Evolutionary conservation across 306 rosid genomes (phyloP).

Genomic region (Citrullus mucosospermus): DNA sequence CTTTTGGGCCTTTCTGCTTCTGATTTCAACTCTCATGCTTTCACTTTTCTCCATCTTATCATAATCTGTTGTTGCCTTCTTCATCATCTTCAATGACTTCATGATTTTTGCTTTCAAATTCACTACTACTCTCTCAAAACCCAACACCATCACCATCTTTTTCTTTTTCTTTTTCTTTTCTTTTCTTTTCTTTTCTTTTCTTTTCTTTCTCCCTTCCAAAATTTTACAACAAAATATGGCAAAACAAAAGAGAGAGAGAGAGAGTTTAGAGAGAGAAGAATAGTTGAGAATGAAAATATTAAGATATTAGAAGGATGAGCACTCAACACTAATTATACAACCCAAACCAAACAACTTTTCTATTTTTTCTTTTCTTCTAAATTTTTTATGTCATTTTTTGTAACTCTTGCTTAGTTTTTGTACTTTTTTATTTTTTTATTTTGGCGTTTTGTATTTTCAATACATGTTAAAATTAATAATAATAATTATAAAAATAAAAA

Average conservation of each 20-base stretch:
- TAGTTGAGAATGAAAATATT: background rate
- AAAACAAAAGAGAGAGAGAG: background rate
- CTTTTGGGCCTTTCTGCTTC: conserved; percentile 77
- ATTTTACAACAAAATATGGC: background rate
- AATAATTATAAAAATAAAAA: too few species aligned
- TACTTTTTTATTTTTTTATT: too few species aligned
- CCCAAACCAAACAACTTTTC: background rate
- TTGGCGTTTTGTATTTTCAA: too few species aligned
- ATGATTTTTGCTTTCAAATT: conserved; percentile 51
- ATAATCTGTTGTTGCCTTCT: conserved; percentile 16
- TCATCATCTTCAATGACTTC: conserved; percentile 54
- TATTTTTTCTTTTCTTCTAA: background rate
- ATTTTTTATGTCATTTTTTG: too few species aligned
- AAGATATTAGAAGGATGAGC: background rate
- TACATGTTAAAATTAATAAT: too few species aligned
- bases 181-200: background rate
- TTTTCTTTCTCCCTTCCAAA: background rate
- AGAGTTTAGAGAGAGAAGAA: background rate
- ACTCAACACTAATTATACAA: background rate
- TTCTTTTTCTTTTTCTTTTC: background rate
- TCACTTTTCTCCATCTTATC: conserved; percentile 93
- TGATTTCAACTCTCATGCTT: conserved; percentile 89
- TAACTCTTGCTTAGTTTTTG: too few species aligned
- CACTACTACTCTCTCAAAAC: conserved; percentile 47
- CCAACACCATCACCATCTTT: conserved; percentile 29